Base-by-base conservation (phyloP, 2,329 filamentous ascomycete genomes). In the Fusarium mexicanum region DNA sequence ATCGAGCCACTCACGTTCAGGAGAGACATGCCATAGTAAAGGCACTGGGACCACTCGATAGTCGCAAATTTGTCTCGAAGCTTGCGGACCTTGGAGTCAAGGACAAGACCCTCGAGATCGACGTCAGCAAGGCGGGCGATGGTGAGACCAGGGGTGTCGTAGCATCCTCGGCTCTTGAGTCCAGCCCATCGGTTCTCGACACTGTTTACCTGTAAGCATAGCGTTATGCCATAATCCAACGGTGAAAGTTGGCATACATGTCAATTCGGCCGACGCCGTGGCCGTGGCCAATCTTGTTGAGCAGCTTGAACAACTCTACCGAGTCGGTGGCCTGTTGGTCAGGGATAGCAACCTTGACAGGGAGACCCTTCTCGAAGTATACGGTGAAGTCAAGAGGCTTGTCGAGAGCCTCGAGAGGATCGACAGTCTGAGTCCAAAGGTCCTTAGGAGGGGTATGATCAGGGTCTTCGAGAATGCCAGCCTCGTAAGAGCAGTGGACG, bases 201-300 rank as follows among this genome's bases (percentile, higher is more conserved):
- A 51, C 69, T 72, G 11, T 43, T 31, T 8, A 17, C 18, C 18
- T 35, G 33, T 72, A 6, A 72, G 48, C 12, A 64, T 46, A 11
- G 16, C 33, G 6, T 16, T 24, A 9, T 20, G 5, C 26, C 26
- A 31, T 11, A 5, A 22, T 11, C 2, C 12, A 35, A 13, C 11
- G 9, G 26, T n/a, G 41, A 20, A 16, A 5, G 13, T 31, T 9
- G 16, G 58, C 69, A 8, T 58, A 69, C 69, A 83, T 81, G 46
- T 83, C 92, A 69, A 93, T 91, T 77, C 92, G 86, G 71, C 92
- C 92, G 69, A 94, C 86, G 77, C 91, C 92, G 82, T 93, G 85
- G 70, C 85, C 87, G 79, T 87, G 86, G 54, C 87, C 92, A 75
- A 94, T 90, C 70, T 87, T 83, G 83, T 93, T 93, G 74, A 89